Evolutionary conservation across 352 stramenopile genomes (phyloP), one percentile per base, ranked within the genome.

Genomic region (Phytopythium kandeliae): DNA sequence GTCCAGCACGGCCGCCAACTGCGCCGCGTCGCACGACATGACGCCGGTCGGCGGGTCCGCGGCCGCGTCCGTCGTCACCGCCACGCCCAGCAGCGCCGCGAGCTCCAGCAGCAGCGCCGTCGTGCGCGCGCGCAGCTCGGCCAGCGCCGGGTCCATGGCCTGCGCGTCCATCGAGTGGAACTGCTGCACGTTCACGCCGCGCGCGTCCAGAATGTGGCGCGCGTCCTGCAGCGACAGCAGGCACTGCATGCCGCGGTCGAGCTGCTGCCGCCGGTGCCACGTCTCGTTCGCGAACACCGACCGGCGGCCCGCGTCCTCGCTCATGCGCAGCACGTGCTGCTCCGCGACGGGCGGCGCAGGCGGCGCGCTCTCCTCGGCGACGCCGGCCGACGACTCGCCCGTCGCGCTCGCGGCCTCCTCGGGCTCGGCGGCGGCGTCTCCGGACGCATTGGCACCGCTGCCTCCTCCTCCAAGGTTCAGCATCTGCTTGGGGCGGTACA

Each of bases 151-250:
- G 42, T 92, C 84, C 55, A 94, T 89, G 40, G 84, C 69, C 30
- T 65, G 37, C 12, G 71, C 65, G 56, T 84, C 69, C 68, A 93
- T 78, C 28, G 79, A 84, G 55, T 94, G 84, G 56, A 94, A 94
- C 46, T 91, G 75, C 62, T 91, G 80, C 25, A 92, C 84, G 43
- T 92, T 91, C 31, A 94, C 80, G 21, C 80, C 76, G 21, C 84
- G 80, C 9, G 84, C 84, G 44, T 94, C 84, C 24, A 94, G 57
- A 33, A 94, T 58, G 42, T 92, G 84, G 33, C 84, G 84, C 4
- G 81, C 84, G 21, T 94, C 84, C 49, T 94, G 78, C 17, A 94
- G 59, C 11, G 84, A 87, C 34, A 94, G 49, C 51, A 94, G 55
- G 44, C 81, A 89, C 41, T 89, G 70, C 54, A 90, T 70, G 5